These are phyloP conservation scores for sunflower (Helianthus annuus) DNA, from an alignment of 129 eudicot species.

Conservation along the genomic window DNA sequence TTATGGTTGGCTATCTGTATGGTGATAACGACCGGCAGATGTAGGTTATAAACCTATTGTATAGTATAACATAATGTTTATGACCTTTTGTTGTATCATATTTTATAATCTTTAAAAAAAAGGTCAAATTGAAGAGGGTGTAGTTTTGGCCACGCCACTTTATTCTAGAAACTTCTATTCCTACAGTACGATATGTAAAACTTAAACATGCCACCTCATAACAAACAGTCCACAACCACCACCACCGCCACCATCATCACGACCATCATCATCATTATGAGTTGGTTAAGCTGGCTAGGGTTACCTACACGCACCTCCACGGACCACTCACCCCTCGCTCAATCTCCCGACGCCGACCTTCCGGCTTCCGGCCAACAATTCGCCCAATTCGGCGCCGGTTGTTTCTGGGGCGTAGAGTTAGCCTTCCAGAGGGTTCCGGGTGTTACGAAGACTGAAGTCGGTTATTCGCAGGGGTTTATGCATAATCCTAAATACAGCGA, in stretches of 20 bases:
- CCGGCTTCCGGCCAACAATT: slow-evolving; percentile 78
- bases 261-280: slow-evolving; percentile 49
- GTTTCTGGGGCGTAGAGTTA: slow-evolving; percentile 88
- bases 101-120: no score
- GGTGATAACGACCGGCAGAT: no score
- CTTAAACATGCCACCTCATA: no score
- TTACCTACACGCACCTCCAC: slow-evolving; percentile 50
- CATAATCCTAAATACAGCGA: slow-evolving; percentile 78
- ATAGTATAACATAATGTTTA: no score
- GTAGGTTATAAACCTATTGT: no score
- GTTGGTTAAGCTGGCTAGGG: slow-evolving; percentile 58
- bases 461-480: slow-evolving; percentile 62
- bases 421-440: slow-evolving; percentile 89
- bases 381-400: slow-evolving; percentile 89
- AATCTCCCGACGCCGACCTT: slow-evolving; percentile 68
- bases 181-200: no score
- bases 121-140: no score
- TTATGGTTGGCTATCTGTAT: no score
- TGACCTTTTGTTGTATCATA: no score
- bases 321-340: slow-evolving; percentile 54
- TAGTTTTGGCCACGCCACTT: no score
- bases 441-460: slow-evolving; percentile 80
- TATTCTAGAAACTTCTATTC: no score
- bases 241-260: slow-evolving; percentile 33
- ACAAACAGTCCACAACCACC: background rate